These are phyloP conservation scores for Cadophora malorum DNA, from an alignment of 2,329 filamentous ascomycete genomes.

Conservation along the genomic window DNA sequence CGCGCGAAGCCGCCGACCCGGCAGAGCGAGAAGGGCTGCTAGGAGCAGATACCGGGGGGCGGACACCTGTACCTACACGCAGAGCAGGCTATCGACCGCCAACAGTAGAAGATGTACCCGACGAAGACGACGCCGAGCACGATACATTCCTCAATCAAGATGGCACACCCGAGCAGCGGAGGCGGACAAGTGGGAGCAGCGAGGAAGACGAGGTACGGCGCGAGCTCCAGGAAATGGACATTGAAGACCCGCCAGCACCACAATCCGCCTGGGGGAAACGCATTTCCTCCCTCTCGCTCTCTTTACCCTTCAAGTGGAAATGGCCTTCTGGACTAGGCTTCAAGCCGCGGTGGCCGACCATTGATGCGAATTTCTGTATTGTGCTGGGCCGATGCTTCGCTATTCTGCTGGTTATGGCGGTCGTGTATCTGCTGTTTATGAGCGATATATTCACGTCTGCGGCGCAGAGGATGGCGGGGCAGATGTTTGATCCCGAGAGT, in stretches of 20 bases:
- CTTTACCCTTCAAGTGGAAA: slow-evolving; percentile 44
- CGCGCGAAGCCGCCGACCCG: slow-evolving; percentile 68
- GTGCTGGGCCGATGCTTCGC: slow-evolving; percentile 77
- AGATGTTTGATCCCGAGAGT: slow-evolving; percentile 83
- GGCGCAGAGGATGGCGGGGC: slow-evolving; percentile 65
- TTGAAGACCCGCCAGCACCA: slow-evolving; percentile 69
- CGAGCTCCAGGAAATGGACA: slow-evolving; percentile 89
- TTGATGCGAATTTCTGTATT: slow-evolving; percentile 55
- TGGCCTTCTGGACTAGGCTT: slow-evolving; percentile 36
- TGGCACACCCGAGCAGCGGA: slow-evolving; percentile 50
- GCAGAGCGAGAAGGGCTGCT: slow-evolving; percentile 81
- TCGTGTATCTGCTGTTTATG: slow-evolving; percentile 86
- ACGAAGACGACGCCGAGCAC: slow-evolving; percentile 42
- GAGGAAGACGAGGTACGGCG: slow-evolving; percentile 70
- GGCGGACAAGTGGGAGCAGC: slow-evolving; percentile 54
- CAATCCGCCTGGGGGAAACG: slow-evolving; percentile 46
- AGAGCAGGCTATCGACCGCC: slow-evolving; percentile 75
- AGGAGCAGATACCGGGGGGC: slow-evolving; percentile 52
- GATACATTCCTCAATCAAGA: slow-evolving; percentile 58
- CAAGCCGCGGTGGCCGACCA: slow-evolving; percentile 37
- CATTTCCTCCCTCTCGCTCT: slow-evolving; percentile 45
- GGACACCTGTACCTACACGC: slow-evolving; percentile 50
- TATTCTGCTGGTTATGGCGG: slow-evolving; percentile 73
- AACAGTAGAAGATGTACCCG: slow-evolving; percentile 74
- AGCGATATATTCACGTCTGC: slow-evolving; percentile 80